Conservation (phyloP, 371 early-diverging fungal genomes). For the Lichtheimia corymbifera region DNA sequence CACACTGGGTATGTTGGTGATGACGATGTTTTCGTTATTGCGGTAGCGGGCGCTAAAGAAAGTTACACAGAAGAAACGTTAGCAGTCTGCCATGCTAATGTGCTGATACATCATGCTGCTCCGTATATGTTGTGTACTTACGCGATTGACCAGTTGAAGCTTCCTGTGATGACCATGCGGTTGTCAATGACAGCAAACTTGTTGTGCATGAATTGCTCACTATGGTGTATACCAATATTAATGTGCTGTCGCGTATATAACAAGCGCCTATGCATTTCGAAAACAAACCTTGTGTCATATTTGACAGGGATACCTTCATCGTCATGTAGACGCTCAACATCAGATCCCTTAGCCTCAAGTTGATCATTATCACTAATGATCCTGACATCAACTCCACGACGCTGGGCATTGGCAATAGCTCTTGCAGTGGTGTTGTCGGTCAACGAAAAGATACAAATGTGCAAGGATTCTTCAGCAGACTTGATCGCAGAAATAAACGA, state of each 20-base stretch:
- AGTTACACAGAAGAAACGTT: not conserved
- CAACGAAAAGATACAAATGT: conserved; percentile 59
- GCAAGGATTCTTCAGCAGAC: conserved; percentile 47
- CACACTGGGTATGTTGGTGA: conserved; percentile 56
- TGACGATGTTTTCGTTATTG: conserved; percentile 62
- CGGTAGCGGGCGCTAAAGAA: conserved; percentile 50
- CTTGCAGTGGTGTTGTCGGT: conserved; percentile 60
- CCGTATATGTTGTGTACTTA: conserved; percentile 15
- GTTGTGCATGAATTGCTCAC: conserved; percentile 64
- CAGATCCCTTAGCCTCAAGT: conserved; percentile 52
- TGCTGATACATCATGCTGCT: not conserved
- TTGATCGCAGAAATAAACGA: conserved; percentile 48
- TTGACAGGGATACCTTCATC: conserved; percentile 49
- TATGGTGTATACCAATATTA: conserved; percentile 8
- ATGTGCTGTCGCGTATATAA: not conserved
- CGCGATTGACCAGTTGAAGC: conserved; percentile 55
- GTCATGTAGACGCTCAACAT: conserved; percentile 46
- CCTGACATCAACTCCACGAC: conserved; percentile 59
- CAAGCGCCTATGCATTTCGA: not conserved
- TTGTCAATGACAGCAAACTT: conserved; percentile 67
- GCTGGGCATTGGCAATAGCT: conserved; percentile 47
- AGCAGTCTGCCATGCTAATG: not conserved
- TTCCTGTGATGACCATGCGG: conserved; percentile 45
- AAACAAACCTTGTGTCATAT: conserved; percentile 33
- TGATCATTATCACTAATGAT: conserved; percentile 69